phyloP scores from a whole-genome alignment of 108 stramenopile species.

The Seminavis robusta region DNA sequence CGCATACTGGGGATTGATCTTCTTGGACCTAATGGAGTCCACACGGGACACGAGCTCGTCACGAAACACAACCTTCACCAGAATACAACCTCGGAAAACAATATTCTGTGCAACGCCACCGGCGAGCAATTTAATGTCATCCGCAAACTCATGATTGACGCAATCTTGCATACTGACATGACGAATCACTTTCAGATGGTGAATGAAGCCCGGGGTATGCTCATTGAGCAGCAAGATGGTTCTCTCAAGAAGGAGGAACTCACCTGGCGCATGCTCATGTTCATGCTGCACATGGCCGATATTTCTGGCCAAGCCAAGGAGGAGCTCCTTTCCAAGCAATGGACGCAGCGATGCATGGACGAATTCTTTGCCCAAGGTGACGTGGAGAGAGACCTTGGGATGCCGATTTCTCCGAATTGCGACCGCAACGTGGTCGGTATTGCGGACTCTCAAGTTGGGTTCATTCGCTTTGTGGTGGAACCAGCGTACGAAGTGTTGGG shows the following conservation, averaged over 20 bases:
- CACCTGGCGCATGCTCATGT: conserved; percentile 15
- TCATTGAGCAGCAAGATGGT: background rate
- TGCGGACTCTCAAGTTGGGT: conserved; percentile 40
- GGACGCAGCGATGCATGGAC: conserved; percentile 44
- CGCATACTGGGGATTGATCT: conserved; percentile 22
- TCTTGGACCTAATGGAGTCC: conserved; percentile 1
- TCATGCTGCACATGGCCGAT: conserved; percentile 63
- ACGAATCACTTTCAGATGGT: conserved; percentile 55
- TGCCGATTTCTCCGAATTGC: conserved; percentile 43
- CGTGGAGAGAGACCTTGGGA: conserved; percentile 22
- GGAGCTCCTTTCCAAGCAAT: conserved; percentile 26
- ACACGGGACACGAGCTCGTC: too few species aligned
- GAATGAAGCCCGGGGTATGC: conserved; percentile 3
- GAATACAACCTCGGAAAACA: background rate
- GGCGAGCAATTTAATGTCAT: conserved; percentile 18
- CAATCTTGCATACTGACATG: conserved; percentile 86
- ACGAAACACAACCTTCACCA: too few species aligned
- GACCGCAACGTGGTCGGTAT: conserved; percentile 42
- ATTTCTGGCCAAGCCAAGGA: conserved; percentile 56
- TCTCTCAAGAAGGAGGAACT: background rate
- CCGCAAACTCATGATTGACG: conserved; percentile 53
- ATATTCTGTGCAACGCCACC: conserved; percentile 17
- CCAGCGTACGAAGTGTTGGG: conserved; percentile 36
- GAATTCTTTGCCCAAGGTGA: conserved; percentile 77
- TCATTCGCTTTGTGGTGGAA: conserved; percentile 58